Conservation (phyloP, 208 protist species). For the Novymonas esmeraldas region DNA sequence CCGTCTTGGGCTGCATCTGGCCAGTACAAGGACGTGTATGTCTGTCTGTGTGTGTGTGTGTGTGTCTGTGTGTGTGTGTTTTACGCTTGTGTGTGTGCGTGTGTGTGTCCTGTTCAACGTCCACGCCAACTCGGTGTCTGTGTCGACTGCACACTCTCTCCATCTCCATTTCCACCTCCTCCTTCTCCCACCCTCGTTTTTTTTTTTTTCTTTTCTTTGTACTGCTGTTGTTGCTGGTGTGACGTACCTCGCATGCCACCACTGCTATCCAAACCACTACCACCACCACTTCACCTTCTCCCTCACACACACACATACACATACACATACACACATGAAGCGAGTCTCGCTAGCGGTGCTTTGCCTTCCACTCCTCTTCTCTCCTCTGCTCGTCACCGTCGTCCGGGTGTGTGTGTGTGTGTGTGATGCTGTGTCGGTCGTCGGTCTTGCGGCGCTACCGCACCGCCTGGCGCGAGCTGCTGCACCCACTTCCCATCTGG, state of each 20-base stretch:
- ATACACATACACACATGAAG: not conserved
- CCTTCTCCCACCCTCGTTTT: too few species aligned
- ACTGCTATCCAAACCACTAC: not conserved
- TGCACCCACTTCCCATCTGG: slow-evolving; percentile 70
- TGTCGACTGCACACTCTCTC: not conserved
- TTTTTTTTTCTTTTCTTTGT: too few species aligned
- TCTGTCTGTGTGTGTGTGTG: not conserved
- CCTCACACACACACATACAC: not conserved
- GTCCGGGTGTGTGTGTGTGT: not conserved
- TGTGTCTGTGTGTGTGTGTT: not conserved
- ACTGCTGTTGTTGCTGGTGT: too few species aligned
- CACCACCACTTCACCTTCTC: slow-evolving; percentile 9
- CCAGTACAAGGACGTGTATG: too few species aligned
- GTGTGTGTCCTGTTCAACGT: not conserved
- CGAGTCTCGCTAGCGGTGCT: too few species aligned
- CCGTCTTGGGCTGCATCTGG: not conserved
- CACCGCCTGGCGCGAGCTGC: slow-evolving; percentile 87
- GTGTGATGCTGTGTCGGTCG: slow-evolving; percentile 46
- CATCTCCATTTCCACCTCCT: too few species aligned
- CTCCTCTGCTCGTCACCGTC: too few species aligned
- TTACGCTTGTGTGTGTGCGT: not conserved
- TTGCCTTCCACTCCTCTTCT: too few species aligned
- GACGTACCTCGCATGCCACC: not conserved
- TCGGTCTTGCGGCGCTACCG: slow-evolving; percentile 46
- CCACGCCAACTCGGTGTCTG: not conserved